Percentiles rank a stretch among this genome's conserved stretches.
Evolutionary conservation across 2,329 filamentous ascomycete species (phyloP).

Genomic region (Trichoderma sp.): DNA sequence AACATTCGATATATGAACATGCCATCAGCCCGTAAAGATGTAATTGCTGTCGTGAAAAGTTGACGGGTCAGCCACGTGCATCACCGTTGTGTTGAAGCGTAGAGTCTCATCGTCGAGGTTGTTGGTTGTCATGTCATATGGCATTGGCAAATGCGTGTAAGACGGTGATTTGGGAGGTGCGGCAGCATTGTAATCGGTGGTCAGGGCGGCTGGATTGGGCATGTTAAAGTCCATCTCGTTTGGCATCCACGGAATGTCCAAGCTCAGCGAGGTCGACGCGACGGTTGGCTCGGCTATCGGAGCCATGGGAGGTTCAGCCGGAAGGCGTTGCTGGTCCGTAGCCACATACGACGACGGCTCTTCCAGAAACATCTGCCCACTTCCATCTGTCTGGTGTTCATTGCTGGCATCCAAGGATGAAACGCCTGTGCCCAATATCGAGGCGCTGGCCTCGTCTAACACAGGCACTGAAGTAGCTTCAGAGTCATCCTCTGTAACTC

Average conservation of each 20-base stretch:
- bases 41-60: slow-evolving; percentile 7
- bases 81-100: slow-evolving; percentile 3
- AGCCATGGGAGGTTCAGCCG: neutral
- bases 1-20: neutral
- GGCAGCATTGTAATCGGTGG: neutral
- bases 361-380: neutral
- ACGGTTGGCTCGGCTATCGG: neutral
- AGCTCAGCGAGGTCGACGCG: neutral
- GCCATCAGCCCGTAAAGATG: slow-evolving; percentile 11
- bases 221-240: slow-evolving; percentile 7
- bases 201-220: neutral
- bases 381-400: neutral
- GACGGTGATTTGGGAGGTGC: neutral
- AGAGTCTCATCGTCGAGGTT: neutral
- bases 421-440: neutral
- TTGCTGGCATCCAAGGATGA: neutral
- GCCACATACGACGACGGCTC: slow-evolving; percentile 14
- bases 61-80: slow-evolving; percentile 17
- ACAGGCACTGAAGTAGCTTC: neutral
- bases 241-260: slow-evolving; percentile 20
- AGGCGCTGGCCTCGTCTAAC: neutral
- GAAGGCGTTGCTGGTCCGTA: neutral
- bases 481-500: neutral
- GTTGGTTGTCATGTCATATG: slow-evolving; percentile 1
- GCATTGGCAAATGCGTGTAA: slow-evolving; percentile 11